Evolutionary conservation across 208 protist genomes (phyloP).

Genomic region (Angomonas deanei): DNA sequence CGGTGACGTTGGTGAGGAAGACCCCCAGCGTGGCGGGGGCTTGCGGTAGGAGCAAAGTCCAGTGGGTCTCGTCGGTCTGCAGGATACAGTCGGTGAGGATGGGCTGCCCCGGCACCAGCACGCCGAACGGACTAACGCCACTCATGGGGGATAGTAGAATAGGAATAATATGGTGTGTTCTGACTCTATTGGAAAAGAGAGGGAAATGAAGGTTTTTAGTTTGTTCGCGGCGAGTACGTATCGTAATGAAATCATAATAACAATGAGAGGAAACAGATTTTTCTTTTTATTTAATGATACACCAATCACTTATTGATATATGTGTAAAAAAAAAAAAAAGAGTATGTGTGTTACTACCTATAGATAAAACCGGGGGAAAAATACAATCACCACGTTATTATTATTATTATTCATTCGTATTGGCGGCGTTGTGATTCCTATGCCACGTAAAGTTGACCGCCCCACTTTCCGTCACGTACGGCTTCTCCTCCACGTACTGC

Average conservation of each 20-base stretch:
- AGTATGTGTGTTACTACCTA: background rate
- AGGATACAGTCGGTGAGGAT: constrained; percentile 28
- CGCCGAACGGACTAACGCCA: constrained; percentile 30
- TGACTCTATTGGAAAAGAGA: background rate
- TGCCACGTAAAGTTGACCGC: constrained; percentile 78
- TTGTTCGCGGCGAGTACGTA: background rate
- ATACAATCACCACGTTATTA: too few species aligned
- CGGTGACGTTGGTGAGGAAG: constrained; percentile 49
- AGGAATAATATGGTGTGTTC: background rate
- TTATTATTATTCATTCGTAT: background rate
- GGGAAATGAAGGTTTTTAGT: background rate
- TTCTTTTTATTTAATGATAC: background rate
- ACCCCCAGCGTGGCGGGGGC: constrained; percentile 54
- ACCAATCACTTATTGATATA: background rate
- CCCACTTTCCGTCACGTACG: constrained; percentile 60
- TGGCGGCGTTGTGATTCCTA: constrained; percentile 11
- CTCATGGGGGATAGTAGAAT: background rate
- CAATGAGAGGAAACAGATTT: background rate
- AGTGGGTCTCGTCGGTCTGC: constrained; percentile 37
- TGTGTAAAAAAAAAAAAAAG: background rate
- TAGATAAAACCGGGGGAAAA: too few species aligned
- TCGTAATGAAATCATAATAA: background rate
- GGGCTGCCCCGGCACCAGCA: constrained; percentile 61
- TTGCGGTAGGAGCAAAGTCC: constrained; percentile 36
- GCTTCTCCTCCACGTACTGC: constrained; percentile 37